Evolutionary conservation across 805 yeast species (phyloP), one percentile per base, ranked within the genome.

Genomic region (Scheffersomyces spartinae): DNA sequence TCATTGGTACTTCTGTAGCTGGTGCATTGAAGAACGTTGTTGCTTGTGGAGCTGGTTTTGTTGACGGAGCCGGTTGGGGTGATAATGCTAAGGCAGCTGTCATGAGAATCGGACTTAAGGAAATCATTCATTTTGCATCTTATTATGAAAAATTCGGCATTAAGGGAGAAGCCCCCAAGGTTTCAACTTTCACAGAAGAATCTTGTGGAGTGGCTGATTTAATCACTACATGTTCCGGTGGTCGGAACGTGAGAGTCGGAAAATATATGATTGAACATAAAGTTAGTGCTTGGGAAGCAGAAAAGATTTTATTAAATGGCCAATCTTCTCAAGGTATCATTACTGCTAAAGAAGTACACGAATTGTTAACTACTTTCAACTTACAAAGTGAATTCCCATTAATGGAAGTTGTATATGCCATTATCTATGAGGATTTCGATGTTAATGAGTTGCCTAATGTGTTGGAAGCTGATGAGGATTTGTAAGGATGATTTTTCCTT

Each of bases 61-160:
- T 88, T 35, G 94, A 84, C 56, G 98, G 98, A 42, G 68, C 82
- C 36, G 95, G 94, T 36, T 91, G 98, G 98, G 98, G 98, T 54
- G 95, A 85, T 57, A 91, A 91, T 52, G 97, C 98, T 37, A 85
- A 88, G 57, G 79, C 97, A 29, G 98, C 97, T 22, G 76, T 91
- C 43, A 93, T 88, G 86, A 73, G 98, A 61, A 79, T 88, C 39
- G 98, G 98, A 24, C 61, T 91, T 38, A 69, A 78, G 45, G 98
- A 91, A 62, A 83, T 81, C 47, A 80, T 86, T 52, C 70, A 71
- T 49, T 91, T 91, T 54, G 91, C 94, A 21, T 36, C 40, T 12
- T 46, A 49, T 36, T 49, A 47, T 38, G 65, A 72, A 44, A 66
- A 64, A 42, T 86, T 82, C 60, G 91, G 73, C 74, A 86, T 77